Base-by-base conservation (phyloP, 2,329 filamentous ascomycete genomes). In the Colletotrichum scovillei region DNA sequence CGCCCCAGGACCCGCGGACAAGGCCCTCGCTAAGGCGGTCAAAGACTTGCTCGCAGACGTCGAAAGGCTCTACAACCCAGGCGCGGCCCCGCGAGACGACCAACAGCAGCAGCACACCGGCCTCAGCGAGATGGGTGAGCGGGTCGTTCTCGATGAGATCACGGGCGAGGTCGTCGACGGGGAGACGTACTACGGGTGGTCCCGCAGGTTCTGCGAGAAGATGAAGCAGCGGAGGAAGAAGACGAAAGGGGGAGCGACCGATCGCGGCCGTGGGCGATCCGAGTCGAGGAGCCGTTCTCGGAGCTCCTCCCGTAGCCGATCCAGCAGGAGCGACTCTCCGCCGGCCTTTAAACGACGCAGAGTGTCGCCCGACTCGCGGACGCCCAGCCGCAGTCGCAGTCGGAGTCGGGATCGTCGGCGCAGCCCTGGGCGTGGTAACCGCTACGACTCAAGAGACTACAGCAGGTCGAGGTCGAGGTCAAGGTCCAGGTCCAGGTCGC, bases 161-260 rank as follows among this genome's bases (percentile, higher is more conserved):
- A 92, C 90, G 0, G 92, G 92, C 0, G 90, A 93, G 3, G 83
- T 92, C 2, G 80, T 92, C 7, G 86, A 88, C 7, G 92, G 92
- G 1, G 92, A 94, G 75, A 94, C 93, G 0, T 97, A 97, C 81
- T 97, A 97, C 79, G 95, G 95, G 74, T 97, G 95, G 95, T 96
- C 94, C 5, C 88, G 90, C 52, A 86, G 86, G 1, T 97, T 97
- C 77, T 97, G 94, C 80, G 87, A 94, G 76, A 93, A 93, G 78
- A 97, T 97, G 93, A 94, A 92, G 82, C 84, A 86, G 63, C 86
- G 88, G 49, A 82, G 80, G 32, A 84, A 80, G 57, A 85, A 82
- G 68, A 76, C 76, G 14, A 76, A 72, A 62, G 76, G 35, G 16
- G 68, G 74, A 5, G 75, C 74, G 5, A 74, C 75, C n/a, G 76